A percentile compares a stretch with the other conserved stretches of the same genome.
Conservation (phyloP, 768 basidiomycete genomes). For the Saitozyma sp. region DNA sequence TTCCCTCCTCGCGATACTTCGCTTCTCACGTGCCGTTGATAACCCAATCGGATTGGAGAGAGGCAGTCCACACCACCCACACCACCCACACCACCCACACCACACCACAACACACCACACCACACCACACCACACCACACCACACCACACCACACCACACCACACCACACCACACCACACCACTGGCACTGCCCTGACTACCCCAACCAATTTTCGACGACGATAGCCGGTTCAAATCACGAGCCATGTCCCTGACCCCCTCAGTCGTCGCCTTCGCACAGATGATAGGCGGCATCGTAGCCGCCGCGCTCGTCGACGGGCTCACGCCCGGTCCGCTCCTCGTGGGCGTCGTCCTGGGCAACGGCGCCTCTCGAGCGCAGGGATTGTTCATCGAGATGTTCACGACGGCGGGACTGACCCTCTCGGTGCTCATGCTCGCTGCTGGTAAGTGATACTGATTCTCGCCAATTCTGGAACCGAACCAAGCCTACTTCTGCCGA, state of each 20-base stretch:
- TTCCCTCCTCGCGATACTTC: too few species aligned
- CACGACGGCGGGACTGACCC: slow-evolving; percentile 40
- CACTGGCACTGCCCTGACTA: too few species aligned
- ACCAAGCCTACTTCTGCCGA: too few species aligned
- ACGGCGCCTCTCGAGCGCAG: slow-evolving; percentile 37
- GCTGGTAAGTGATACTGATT: slow-evolving; percentile 30
- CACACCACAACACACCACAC: too few species aligned
- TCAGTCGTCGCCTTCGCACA: slow-evolving; percentile 35
- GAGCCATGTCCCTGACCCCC: background rate
- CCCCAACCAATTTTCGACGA: too few species aligned
- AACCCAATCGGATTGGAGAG: too few species aligned
- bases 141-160: too few species aligned
- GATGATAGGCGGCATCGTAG: slow-evolving; percentile 42
- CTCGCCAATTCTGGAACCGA: background rate
- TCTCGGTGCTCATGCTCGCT: slow-evolving; percentile 49
- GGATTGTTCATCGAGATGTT: slow-evolving; percentile 52
- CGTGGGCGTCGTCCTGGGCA: slow-evolving; percentile 28
- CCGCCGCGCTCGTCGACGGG: slow-evolving; percentile 44
- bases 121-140: too few species aligned
- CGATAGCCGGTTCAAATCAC: background rate
- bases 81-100: too few species aligned
- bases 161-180: too few species aligned
- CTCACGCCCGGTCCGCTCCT: slow-evolving; percentile 40
- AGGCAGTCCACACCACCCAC: too few species aligned
- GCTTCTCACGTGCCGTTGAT: too few species aligned